phyloP scores from a whole-genome alignment of 805 yeast genomes.

The Spathaspora arborariae region DNA sequence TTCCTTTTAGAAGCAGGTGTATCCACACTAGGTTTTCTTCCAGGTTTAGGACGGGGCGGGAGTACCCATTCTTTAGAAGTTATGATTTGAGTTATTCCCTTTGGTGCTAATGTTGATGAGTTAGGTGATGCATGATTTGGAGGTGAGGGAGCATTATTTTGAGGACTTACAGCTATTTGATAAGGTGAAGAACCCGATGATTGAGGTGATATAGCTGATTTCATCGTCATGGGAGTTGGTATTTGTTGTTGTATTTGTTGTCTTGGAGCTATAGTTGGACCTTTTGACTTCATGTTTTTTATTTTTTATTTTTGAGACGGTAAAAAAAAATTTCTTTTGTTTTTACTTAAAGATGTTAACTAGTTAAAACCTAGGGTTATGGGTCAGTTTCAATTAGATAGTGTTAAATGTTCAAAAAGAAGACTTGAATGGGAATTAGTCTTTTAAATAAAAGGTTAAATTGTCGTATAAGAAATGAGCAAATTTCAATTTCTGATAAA shows the following conservation, averaged over 20 bases:
- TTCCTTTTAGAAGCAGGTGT: constrained; percentile 82
- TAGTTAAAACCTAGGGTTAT: too few relatives aligned
- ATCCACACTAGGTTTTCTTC: constrained; percentile 62
- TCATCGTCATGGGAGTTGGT: constrained; percentile 15
- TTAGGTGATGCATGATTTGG: background rate
- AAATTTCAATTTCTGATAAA: background rate
- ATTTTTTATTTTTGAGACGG: background rate
- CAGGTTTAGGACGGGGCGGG: constrained; percentile 63
- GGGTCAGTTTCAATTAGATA: background rate
- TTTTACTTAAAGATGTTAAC: background rate
- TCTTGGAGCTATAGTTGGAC: constrained; percentile 18
- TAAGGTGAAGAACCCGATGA: constrained; percentile 9
- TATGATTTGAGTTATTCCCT: constrained; percentile 41
- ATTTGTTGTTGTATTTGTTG: constrained; percentile 9
- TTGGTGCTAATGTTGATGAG: constrained; percentile 1
- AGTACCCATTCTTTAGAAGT: constrained; percentile 58
- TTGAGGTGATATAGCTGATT: constrained; percentile 10
- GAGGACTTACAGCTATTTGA: constrained; percentile 8
- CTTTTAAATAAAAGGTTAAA: background rate
- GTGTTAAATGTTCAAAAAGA: background rate
- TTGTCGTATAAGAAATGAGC: background rate
- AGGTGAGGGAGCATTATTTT: constrained; percentile 5
- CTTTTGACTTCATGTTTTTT: constrained; percentile 13
- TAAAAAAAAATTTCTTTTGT: constrained; percentile 1
- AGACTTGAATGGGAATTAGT: background rate